Evolutionary conservation across 2,329 filamentous ascomycete genomes (phyloP).

Genomic region (Talaromyces sp.): DNA sequence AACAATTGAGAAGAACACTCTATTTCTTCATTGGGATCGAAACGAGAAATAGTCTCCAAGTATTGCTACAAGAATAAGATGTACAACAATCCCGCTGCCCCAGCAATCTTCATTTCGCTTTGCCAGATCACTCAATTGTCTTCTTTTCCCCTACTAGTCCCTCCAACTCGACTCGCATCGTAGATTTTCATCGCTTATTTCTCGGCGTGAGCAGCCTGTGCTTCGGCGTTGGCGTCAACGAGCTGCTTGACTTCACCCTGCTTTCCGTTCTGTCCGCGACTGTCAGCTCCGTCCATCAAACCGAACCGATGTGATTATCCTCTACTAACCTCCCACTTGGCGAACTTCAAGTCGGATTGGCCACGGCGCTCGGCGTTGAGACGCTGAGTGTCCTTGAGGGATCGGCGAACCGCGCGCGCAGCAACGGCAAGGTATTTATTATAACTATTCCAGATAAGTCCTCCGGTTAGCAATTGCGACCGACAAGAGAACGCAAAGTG

Average conservation of each 20-base stretch:
- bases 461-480: constrained; percentile 26
- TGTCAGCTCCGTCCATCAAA: neutral
- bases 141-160: neutral
- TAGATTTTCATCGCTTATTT: constrained; percentile 34
- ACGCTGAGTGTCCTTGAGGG: constrained; percentile 93
- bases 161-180: neutral
- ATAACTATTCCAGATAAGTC: constrained; percentile 63
- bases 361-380: constrained; percentile 83
- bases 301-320: too few species aligned
- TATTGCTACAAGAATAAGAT: constrained; percentile 39
- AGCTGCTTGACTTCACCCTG: constrained; percentile 80
- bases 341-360: constrained; percentile 81
- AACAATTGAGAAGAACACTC: constrained; percentile 6
- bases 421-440: constrained; percentile 98
- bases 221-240: constrained; percentile 52
- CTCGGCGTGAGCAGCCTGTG: constrained; percentile 42
- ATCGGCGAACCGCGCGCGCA: constrained; percentile 89
- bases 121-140: neutral
- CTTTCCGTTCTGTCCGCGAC: constrained; percentile 76
- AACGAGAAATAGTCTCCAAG: constrained; percentile 15
- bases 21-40: constrained; percentile 15
- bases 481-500: neutral
- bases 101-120: neutral
- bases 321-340: constrained; percentile 88
- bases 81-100: constrained; percentile 18